Evolutionary conservation across 1,284 basidiomycete species (phyloP).

Genomic region (Agroathelia rolfsii): DNA sequence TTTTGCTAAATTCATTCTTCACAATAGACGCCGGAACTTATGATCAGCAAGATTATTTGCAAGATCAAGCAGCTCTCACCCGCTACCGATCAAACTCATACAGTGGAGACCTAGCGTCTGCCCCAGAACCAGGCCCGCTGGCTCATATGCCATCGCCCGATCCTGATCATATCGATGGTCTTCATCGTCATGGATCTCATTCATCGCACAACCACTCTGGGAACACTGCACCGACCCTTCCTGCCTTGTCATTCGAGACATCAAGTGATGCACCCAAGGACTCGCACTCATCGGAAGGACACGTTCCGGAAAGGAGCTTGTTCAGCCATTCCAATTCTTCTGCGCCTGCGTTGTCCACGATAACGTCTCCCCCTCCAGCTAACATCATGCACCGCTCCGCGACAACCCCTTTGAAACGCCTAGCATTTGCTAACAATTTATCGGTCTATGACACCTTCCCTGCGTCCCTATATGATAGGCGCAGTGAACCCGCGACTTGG

Average conservation of each 20-base stretch:
- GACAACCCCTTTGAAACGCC: conserved; percentile 57
- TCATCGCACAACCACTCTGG: conserved; percentile 25
- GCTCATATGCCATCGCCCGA: conserved; percentile 72
- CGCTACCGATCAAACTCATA: conserved; percentile 74
- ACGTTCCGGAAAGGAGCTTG: conserved; percentile 28
- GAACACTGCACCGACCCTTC: conserved; percentile 32
- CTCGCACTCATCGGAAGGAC: conserved; percentile 20
- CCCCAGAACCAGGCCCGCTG: conserved; percentile 57
- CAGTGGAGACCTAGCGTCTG: conserved; percentile 45
- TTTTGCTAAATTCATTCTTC: conserved; percentile 6
- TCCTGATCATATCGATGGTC: conserved; percentile 79
- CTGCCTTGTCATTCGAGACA: conserved; percentile 52
- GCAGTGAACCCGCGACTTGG: conserved; percentile 95
- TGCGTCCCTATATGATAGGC: conserved; percentile 81
- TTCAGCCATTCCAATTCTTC: conserved; percentile 82
- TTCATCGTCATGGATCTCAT: conserved; percentile 55
- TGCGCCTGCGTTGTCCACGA: conserved; percentile 72
- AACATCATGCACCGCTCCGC: conserved; percentile 52
- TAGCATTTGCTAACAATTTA: conserved; percentile 86
- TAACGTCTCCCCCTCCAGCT: conserved; percentile 32
- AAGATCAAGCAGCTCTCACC: conserved; percentile 33
- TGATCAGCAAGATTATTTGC: conserved; percentile 44
- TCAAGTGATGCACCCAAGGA: conserved; percentile 29
- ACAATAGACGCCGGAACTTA: conserved; percentile 52
- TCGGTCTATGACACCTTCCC: conserved; percentile 96